Conservation (phyloP, 139 green algal genomes). For the Zygnema circumcarinatum region DNA sequence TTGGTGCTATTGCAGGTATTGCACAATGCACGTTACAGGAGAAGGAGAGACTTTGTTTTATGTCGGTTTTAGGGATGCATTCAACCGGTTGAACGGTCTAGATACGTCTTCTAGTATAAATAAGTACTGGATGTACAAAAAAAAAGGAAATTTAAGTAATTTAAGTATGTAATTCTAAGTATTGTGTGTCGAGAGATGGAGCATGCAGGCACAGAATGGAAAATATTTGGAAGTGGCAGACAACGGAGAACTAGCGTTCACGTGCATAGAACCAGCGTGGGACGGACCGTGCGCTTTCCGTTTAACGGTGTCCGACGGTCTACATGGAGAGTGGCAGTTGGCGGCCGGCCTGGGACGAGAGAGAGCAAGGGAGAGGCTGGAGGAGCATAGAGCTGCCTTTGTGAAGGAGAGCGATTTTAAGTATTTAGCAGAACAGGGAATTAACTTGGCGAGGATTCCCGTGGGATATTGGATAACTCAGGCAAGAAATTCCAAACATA, state of each 20-base stretch:
- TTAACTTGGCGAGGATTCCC: conserved; percentile 22
- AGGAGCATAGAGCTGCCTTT: not conserved
- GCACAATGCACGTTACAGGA: too few relatives aligned
- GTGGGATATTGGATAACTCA: conserved; percentile 31
- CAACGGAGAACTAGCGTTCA: not conserved
- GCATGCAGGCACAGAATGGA: not conserved
- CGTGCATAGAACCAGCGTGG: not conserved
- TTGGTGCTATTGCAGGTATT: too few relatives aligned
- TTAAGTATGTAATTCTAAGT: too few relatives aligned
- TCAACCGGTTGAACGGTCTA: too few relatives aligned
- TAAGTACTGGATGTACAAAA: too few relatives aligned
- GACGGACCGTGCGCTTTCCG: conserved; percentile 7
- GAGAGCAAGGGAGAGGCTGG: not conserved
- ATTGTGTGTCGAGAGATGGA: too few relatives aligned
- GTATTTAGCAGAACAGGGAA: not conserved
- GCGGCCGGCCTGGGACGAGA: not conserved
- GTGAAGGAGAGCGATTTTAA: not conserved
- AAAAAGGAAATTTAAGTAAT: too few relatives aligned
- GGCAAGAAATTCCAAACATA: not conserved
- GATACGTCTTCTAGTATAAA: too few relatives aligned
- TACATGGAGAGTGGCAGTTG: conserved; percentile 15
- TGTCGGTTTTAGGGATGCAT: too few relatives aligned
- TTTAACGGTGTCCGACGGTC: not conserved
- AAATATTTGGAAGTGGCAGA: not conserved
- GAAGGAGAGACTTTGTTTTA: too few relatives aligned